These are phyloP conservation scores for Trichoderma erinaceum DNA, from an alignment of 495 filamentous ascomycete genomes.

Conservation along the genomic window DNA sequence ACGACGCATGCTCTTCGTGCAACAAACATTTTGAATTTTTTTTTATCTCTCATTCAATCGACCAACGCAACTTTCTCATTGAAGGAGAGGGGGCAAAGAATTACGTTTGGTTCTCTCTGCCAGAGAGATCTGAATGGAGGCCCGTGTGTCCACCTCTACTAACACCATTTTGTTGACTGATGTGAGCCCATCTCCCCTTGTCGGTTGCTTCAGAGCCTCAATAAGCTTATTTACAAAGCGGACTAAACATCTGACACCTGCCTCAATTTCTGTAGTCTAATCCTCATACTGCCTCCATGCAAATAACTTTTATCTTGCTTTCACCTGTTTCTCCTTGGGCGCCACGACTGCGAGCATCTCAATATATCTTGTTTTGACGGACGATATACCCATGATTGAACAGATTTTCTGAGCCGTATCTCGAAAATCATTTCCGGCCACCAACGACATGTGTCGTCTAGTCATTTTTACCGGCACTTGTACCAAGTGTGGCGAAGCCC, in stretches of 20 bases:
- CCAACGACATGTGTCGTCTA: conserved; percentile 28
- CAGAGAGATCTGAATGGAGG: background rate
- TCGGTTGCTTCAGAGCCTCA: background rate
- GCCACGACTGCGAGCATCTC: background rate
- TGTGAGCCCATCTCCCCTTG: background rate
- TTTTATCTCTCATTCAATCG: background rate
- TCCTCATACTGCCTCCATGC: background rate
- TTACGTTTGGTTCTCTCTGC: background rate
- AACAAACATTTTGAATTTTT: background rate
- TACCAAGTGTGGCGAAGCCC: conserved; percentile 24
- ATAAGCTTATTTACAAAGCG: background rate
- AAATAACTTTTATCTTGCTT: background rate
- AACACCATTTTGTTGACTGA: background rate
- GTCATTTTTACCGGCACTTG: conserved; percentile 31
- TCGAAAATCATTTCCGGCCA: background rate
- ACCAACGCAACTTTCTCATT: background rate
- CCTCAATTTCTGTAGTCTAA: background rate
- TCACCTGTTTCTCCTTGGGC: background rate
- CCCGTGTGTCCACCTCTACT: background rate
- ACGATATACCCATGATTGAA: background rate
- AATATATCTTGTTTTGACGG: background rate
- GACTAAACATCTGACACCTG: background rate
- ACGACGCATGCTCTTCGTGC: background rate
- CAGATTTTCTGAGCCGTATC: background rate
- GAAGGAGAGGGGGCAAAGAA: background rate